phyloP scores from a whole-genome alignment of 345 rosid genomes.

The Clarkia xantiana region DNA sequence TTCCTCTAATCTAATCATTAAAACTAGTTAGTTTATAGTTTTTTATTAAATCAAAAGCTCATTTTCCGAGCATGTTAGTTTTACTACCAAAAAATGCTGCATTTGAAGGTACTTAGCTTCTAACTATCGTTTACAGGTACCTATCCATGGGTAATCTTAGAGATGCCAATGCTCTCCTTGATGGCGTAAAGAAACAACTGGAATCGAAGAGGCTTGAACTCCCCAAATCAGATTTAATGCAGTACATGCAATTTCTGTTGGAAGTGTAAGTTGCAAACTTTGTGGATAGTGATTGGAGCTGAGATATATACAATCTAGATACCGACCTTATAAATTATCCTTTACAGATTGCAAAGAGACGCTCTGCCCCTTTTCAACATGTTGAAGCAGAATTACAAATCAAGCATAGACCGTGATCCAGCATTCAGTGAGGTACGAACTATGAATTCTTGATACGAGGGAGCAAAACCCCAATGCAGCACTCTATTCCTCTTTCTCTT shows the following conservation, averaged over 20 bases:
- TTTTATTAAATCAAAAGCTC: no score
- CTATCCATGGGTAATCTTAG: constrained; percentile 67
- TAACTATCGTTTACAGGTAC: constrained; percentile 35
- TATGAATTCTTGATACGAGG: neutral
- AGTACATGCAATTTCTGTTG: constrained; percentile 46
- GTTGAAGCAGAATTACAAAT: constrained; percentile 58
- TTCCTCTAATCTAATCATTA: no score
- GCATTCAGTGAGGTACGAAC: constrained; percentile 55
- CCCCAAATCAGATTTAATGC: constrained; percentile 52
- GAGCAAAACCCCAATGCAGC: no score
- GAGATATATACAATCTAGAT: no score
- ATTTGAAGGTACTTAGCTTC: constrained; percentile 2
- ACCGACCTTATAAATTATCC: neutral
- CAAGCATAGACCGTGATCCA: constrained; percentile 75
- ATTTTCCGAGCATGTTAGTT: no score
- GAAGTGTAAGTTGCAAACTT: constrained; percentile 36
- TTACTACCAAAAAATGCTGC: neutral
- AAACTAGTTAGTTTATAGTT: no score
- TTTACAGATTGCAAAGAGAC: constrained; percentile 72
- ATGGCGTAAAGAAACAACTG: constrained; percentile 62
- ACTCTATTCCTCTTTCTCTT: no score
- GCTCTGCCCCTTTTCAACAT: constrained; percentile 87
- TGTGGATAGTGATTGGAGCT: neutral
- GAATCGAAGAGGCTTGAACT: constrained; percentile 37
- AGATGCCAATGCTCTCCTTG: constrained; percentile 67